A percentile compares a stretch with the other conserved stretches of the same genome.
These are phyloP conservation scores for Phaeosphaeria sp. DNA, from an alignment of 2,329 filamentous ascomycete species.

Conservation along the genomic window DNA sequence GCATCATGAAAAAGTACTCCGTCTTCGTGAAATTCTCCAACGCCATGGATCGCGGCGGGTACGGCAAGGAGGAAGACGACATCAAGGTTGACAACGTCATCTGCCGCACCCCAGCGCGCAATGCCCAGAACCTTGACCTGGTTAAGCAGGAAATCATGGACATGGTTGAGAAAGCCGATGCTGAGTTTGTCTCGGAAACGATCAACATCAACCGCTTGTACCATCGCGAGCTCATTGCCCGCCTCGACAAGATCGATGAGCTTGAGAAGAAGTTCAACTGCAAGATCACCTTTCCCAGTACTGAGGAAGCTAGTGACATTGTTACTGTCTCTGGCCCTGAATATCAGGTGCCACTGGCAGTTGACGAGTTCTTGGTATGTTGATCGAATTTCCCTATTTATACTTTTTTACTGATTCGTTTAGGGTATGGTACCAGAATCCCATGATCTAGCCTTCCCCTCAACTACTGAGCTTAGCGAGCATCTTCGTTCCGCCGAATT, in stretches of 20 bases:
- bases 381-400: not conserved
- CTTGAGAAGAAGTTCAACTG: conserved; percentile 99
- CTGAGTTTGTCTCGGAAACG: conserved; percentile 93
- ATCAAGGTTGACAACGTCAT: conserved; percentile 99
- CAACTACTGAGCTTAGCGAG: conserved; percentile 75
- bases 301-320: conserved; percentile 94
- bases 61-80: conserved; percentile 95
- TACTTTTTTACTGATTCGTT: conserved; percentile 35
- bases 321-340: conserved; percentile 95
- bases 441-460: conserved; percentile 86
- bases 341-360: conserved; percentile 96
- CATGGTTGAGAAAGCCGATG: conserved; percentile 98
- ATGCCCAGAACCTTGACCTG: conserved; percentile 93
- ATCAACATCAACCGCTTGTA: conserved; percentile 94
- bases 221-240: conserved; percentile 89
- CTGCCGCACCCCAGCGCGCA: conserved; percentile 94
- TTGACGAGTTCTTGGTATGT: conserved; percentile 85
- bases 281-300: conserved; percentile 98
- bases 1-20: conserved; percentile 99
- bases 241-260: conserved; percentile 87
- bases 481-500: conserved; percentile 86
- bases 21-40: conserved; percentile 99
- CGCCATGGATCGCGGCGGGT: conserved; percentile 94
- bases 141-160: conserved; percentile 99
- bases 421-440: conserved; percentile 96